Evolutionary conservation across 495 filamentous ascomycete species (phyloP).

Genomic region (Penicillium simplicissimum): DNA sequence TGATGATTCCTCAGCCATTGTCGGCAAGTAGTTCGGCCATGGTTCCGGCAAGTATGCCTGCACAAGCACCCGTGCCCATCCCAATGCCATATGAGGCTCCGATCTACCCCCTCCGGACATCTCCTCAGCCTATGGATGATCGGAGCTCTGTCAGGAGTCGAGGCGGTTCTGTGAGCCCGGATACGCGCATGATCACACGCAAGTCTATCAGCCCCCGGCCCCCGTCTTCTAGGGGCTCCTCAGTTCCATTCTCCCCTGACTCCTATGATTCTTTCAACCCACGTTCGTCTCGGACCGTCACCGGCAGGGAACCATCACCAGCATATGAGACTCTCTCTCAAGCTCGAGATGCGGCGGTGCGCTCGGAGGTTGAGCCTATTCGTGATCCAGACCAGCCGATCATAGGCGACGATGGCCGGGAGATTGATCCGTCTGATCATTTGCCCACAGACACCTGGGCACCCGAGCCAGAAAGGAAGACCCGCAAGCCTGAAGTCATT

Average conservation of each 20-base stretch:
- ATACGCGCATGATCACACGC: constrained; percentile 56
- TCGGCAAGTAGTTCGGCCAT: constrained; percentile 18
- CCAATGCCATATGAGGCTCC: constrained; percentile 29
- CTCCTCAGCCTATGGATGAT: constrained; percentile 32
- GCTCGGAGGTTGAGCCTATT: constrained; percentile 36
- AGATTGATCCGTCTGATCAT: constrained; percentile 91
- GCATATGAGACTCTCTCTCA: constrained; percentile 48
- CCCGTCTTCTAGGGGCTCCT: constrained; percentile 55
- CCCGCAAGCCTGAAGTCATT: constrained; percentile 56
- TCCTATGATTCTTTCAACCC: constrained; percentile 59
- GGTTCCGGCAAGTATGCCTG: constrained; percentile 17
- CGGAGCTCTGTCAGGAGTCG: constrained; percentile 18
- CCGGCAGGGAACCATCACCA: constrained; percentile 33
- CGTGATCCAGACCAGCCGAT: constrained; percentile 55
- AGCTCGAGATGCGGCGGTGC: constrained; percentile 39
- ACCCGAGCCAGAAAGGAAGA: constrained; percentile 84
- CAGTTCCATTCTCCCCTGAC: constrained; percentile 85
- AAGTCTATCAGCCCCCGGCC: constrained; percentile 81
- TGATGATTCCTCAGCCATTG: constrained; percentile 28
- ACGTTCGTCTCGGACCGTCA: constrained; percentile 35
- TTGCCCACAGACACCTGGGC: constrained; percentile 90
- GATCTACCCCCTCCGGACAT: constrained; percentile 42
- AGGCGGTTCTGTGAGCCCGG: constrained; percentile 58
- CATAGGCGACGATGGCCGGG: constrained; percentile 78
- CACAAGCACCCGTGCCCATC: constrained; percentile 22